Evolutionary conservation across 257 asterid species (phyloP), one percentile per base, ranked within the genome.

Genomic region (Plantago major): DNA sequence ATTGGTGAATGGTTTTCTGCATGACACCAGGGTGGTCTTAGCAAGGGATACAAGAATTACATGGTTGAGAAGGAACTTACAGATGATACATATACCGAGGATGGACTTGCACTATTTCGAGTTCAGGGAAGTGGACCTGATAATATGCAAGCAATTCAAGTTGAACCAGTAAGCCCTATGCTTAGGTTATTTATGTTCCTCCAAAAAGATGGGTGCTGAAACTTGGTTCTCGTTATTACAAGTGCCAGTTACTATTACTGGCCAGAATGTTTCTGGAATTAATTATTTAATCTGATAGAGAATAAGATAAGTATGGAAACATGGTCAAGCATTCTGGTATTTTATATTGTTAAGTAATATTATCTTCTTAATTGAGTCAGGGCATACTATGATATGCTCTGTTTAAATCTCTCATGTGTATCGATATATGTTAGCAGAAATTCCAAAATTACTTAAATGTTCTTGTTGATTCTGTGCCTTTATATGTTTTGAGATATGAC

Each of bases 111-210:
- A 60, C 67, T 89, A 54, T 89, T 87, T 64, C 83, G 84, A 51
- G 81, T 86, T 73, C 95, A 89, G 70, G 95, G 97, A 71, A 79
- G 81, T 55, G 87, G 94, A 40, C 73, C 87, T 10, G 74, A 68
- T 48, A 82, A 84, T 76, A 89, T 84, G 91, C 95, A 87, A 75
- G 89, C 95, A 67, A 78, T 89, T 72, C 97, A 89, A 89, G 92
- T 86, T 72, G 95, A 87, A 51, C 90, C 84, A 43, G 97, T 89
- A 69, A 68, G 87, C 62, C 59, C 37, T 56, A 17, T 10, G 40
- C 42, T 72, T 43, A 42, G 19, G 10, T 63, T 37, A 63, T 55
- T 18, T 11, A 26, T 54, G 8, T 48, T 1, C 26, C 54, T 48
- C 22, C 54, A 6, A 19, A 5, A 14, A 55, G 43, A 28, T 55